phyloP scores from a whole-genome alignment of 1,139 yeast species.

The Zygosaccharomyces sapae region DNA sequence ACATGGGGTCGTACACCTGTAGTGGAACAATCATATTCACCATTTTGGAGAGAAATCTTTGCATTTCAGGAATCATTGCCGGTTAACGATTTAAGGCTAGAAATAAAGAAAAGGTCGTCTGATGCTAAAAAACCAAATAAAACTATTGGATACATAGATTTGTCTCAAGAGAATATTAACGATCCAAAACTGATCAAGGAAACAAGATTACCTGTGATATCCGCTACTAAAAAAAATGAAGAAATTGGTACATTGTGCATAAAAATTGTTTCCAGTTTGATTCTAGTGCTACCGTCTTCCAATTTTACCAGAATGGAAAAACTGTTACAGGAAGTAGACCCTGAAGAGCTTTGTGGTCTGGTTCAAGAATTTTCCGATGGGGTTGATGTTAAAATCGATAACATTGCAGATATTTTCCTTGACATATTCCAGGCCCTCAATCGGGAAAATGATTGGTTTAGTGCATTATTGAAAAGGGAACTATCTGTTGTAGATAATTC shows the following conservation, averaged over 20 bases:
- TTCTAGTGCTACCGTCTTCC: constrained; percentile 56
- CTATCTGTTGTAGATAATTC: constrained; percentile 43
- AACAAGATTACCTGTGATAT: constrained; percentile 35
- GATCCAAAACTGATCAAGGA: constrained; percentile 34
- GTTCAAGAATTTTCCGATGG: constrained; percentile 38
- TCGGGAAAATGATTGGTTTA: constrained; percentile 65
- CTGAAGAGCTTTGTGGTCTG: constrained; percentile 35
- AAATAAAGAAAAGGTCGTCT: constrained; percentile 43
- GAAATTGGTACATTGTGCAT: constrained; percentile 58
- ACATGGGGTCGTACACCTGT: constrained; percentile 69
- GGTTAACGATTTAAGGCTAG: constrained; percentile 50
- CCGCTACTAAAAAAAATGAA: constrained; percentile 24
- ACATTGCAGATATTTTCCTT: constrained; percentile 50
- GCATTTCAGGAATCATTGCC: constrained; percentile 53
- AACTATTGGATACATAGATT: constrained; percentile 50
- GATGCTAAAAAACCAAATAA: constrained; percentile 24
- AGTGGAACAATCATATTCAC: constrained; percentile 46
- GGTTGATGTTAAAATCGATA: constrained; percentile 44
- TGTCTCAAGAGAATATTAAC: constrained; percentile 52
- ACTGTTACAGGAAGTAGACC: constrained; percentile 50
- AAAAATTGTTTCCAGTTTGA: constrained; percentile 50
- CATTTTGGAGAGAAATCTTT: constrained; percentile 73
- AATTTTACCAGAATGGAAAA: constrained; percentile 60
- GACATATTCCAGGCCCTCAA: constrained; percentile 65
- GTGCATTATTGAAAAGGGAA: constrained; percentile 63